These are phyloP conservation scores for Sporothrix phasma DNA, from an alignment of 2,329 filamentous ascomycete genomes.

Conservation along the genomic window DNA sequence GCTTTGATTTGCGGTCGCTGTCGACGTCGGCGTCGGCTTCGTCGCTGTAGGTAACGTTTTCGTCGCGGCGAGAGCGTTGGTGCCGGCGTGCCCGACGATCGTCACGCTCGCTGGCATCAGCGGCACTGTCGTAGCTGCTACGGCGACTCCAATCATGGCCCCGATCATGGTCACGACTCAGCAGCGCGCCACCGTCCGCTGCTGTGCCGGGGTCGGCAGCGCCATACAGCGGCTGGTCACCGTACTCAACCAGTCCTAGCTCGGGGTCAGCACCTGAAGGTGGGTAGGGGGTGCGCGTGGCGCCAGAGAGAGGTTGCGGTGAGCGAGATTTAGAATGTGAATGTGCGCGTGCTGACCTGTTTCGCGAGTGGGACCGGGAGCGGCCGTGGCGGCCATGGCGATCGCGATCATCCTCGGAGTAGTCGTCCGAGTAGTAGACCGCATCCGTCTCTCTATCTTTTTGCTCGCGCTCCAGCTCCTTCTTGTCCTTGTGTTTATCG, in stretches of 20 bases:
- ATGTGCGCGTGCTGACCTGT: slow-evolving; percentile 26
- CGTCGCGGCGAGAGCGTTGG: background rate
- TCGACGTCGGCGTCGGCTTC: slow-evolving; percentile 19
- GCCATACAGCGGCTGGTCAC: slow-evolving; percentile 46
- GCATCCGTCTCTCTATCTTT: too few relatives aligned
- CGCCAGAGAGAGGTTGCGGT: slow-evolving; percentile 11
- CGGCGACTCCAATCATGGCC: slow-evolving; percentile 4
- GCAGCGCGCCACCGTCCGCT: slow-evolving; percentile 21
- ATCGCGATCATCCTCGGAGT: slow-evolving; percentile 28
- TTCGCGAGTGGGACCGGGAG: slow-evolving; percentile 20
- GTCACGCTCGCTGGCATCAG: slow-evolving; percentile 28
- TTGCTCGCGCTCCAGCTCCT: slow-evolving; percentile 33
- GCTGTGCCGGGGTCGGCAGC: slow-evolving; percentile 27
- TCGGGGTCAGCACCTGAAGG: slow-evolving; percentile 45
- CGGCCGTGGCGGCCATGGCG: slow-evolving; percentile 26
- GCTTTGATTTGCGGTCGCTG: background rate
- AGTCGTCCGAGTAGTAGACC: slow-evolving; percentile 25
- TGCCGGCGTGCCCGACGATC: background rate
- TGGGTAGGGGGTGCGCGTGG: slow-evolving; percentile 34
- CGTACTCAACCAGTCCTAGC: slow-evolving; percentile 60
- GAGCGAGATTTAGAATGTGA: background rate
- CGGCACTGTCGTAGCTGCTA: slow-evolving; percentile 38
- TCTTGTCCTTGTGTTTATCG: slow-evolving; percentile 51
- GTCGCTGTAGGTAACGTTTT: slow-evolving; percentile 24
- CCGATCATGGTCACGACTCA: too few relatives aligned